Base-by-base conservation (phyloP, 495 filamentous ascomycete species). In the Aspergillus incahuasiensis region DNA sequence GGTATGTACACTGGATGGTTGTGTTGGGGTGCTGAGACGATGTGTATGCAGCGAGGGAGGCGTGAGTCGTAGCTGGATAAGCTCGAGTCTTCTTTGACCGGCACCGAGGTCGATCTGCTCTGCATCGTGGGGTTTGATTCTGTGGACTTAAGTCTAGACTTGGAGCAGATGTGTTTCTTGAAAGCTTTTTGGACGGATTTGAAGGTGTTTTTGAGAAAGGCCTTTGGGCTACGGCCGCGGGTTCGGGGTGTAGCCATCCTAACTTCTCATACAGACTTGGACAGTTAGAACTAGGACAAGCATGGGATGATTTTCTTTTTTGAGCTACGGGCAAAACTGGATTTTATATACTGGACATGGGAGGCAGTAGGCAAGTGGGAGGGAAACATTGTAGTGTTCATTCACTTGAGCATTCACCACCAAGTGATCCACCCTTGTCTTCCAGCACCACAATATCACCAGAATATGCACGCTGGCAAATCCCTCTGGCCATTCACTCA, bases 191-290 rank as follows among this genome's bases (percentile, higher is more conserved):
- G 39, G 20, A 60, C 22, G 5, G 50, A 13, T 3, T 56, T 39
- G n/a, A 63, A 25, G 15, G 54, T 43, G 15, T 4, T 40, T 18
- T 21, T 35, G 8, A 57, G 12, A 13, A 49, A 59, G 12, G 32
- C 32, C 30, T 22, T 30, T 8, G 54, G 49, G 2, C 12, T 11
- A 35, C 40, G 53, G 19, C 12, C 28, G 16, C 34, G 21, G 9
- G 52, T 57, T 35, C 34, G 21, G 9, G 52, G 54, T 35, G 56
- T 49, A 24, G 44, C 24, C 56, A 59, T 62, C 22, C 0, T 54
- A 6, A 16, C 22, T 58, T 30, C 24, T 41, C 25, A 28, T 11
- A 20, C n/a, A 20, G 15, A 41, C 13, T 43, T 30, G 8, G 25
- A 28, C 25, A 28, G 25, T 4, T 28, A 28, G 25, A 28, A 28